Base-by-base conservation (phyloP, 2,329 filamentous ascomycete species). In the Colletotrichum sp. region DNA sequence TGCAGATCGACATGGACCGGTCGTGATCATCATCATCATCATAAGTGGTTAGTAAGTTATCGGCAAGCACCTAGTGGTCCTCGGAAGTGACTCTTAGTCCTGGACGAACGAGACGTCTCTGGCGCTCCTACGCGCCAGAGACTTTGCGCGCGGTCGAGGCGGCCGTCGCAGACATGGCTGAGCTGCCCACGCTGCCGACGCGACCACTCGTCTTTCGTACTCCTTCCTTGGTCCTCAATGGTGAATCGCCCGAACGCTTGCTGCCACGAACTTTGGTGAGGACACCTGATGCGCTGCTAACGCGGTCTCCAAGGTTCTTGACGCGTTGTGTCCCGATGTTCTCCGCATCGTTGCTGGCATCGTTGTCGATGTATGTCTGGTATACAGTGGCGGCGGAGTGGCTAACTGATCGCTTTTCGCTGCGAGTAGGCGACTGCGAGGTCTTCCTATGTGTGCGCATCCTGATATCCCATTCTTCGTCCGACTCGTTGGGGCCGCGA, bases 401-500 rank as follows among this genome's bases (percentile, higher is more conserved):
- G 83, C 94, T 96, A 72, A 94, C 90, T 1, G 95, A 94, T 64
- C 95, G 90, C 86, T 92, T 94, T 73, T 92, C 91, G 66, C 83
- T 89, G 80, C 88, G 89, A 74, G 87, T 90, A 38, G 90, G 94
- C 71, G 90, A 94, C 78, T 90, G 91, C 24, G 90, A 94, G 52
- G 86, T 87, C 86, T 93, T 94, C 80, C 90, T 93, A 80, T 88
- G 92, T 74, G 92, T 91, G 78, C 91, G 91, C 89, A 95, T 92
- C 66, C 95, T 93, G 61, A 98, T 86, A 81, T 96, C 94, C 80
- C 92, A 91, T 82, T 98, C 95, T 81, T 98, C 95, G 76, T 98
- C 96, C 24, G 93, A 94, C 82, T 97, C 94, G 63, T 87, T 94
- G 60, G 88, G 55, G 58, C 89, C 90, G 21, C 90, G 89, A 16